Evolutionary conservation across 257 asterid species (phyloP).

Genomic region (Linaria vulgaris): DNA sequence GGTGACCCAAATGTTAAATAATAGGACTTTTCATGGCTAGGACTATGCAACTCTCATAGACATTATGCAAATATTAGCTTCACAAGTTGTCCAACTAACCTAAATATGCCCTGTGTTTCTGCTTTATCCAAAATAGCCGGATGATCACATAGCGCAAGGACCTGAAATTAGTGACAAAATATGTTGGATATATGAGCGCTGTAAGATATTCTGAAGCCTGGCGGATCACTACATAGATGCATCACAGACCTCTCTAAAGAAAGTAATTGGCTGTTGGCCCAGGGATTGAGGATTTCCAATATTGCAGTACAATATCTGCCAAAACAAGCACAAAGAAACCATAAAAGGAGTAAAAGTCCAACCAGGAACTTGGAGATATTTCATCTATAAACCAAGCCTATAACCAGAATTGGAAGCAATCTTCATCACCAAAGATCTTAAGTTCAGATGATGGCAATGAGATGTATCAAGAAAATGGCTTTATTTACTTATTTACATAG

Average conservation of each 20-base stretch:
- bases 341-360: slow-evolving; percentile 6
- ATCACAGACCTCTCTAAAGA: slow-evolving; percentile 85
- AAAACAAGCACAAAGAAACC: slow-evolving; percentile 18
- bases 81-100: slow-evolving; percentile 39
- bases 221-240: neutral
- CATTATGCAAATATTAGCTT: neutral
- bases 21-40: neutral
- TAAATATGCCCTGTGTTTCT: slow-evolving; percentile 86
- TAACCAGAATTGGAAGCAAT: too few relatives aligned
- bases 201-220: neutral
- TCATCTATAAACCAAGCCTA: neutral
- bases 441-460: too few relatives aligned
- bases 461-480: too few relatives aligned
- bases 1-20: too few relatives aligned
- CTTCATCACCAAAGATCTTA: too few relatives aligned
- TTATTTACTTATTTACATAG: too few relatives aligned
- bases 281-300: slow-evolving; percentile 96
- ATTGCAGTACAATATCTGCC: slow-evolving; percentile 86
- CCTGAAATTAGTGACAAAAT: slow-evolving; percentile 42
- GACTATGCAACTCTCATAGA: neutral
- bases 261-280: slow-evolving; percentile 93
- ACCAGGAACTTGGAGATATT: neutral
- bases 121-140: slow-evolving; percentile 86
- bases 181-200: slow-evolving; percentile 22
- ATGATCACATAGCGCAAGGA: slow-evolving; percentile 92